Evolutionary conservation across 495 filamentous ascomycete species (phyloP), one percentile per base, ranked within the genome.

Genomic region (Aspergillus egyptiacus): DNA sequence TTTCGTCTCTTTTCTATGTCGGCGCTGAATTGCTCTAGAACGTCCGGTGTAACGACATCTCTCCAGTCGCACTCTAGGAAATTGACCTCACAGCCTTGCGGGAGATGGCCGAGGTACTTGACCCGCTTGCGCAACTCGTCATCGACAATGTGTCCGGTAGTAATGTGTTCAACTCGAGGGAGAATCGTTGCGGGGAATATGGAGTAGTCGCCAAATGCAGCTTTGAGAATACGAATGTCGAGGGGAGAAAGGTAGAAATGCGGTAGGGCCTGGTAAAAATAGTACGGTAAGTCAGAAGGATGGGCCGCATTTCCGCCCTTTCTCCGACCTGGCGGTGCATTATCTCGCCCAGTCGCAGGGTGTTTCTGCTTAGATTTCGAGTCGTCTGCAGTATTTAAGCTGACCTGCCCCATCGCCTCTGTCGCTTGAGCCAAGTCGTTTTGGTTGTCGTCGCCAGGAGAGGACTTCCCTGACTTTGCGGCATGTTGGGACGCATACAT

Each of bases 51-150:
- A 14, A 98, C 88, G 13, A 90, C 80, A 54, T 95, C 93, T 1
- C 89, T 89, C 93, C 93, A 98, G 62, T 98, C 89, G 57, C 93
- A 98, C 65, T 97, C 93, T 0, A 98, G 70, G 58, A 97, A 97
- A 54, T 77, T 87, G 32, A 97, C 88, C 51, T 96, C 87, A 65
- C 91, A 96, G 2, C 93, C 93, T 45, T 89, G 80, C 0, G 93
- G 93, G 11, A 98, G 77, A 63, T 98, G 93, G 6, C 83, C 82
- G 1, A 98, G 76, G 57, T 97, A 98, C 63, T 93, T 96, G 25
- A 87, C 80, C 42, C 89, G 79, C 65, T 86, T 88, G 31, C 93
- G 81, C 27, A 96, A 69, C 22, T 87, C 85, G 56, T 96, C 90
- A 56, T 97, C 94, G 22, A 98, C 81, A 15, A 88, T 84, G 57